phyloP scores from a whole-genome alignment of 805 yeast genomes.

The Scheffersomyces amazonensis region DNA sequence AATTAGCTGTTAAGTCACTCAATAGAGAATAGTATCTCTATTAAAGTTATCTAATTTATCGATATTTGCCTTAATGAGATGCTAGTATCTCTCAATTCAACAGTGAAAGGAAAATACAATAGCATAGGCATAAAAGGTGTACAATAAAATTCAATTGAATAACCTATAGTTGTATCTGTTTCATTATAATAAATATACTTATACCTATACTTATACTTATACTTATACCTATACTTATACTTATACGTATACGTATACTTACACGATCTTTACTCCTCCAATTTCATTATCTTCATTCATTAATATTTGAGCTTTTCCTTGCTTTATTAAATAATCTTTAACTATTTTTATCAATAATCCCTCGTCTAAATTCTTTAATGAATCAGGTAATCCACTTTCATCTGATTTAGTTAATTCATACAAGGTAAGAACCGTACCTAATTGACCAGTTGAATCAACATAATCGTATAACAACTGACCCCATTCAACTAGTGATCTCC shows the following conservation, averaged over 20 bases:
- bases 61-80: background rate
- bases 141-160: too few relatives aligned
- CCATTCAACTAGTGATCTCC: constrained; percentile 56
- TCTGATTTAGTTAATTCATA: constrained; percentile 72
- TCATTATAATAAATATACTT: too few relatives aligned
- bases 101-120: too few relatives aligned
- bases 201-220: too few relatives aligned
- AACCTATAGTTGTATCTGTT: too few relatives aligned
- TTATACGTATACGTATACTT: too few relatives aligned
- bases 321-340: constrained; percentile 52
- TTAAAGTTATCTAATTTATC: background rate
- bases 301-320: constrained; percentile 71
- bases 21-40: background rate
- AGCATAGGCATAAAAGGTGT: constrained; percentile 12
- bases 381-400: constrained; percentile 54
- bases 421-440: constrained; percentile 71
- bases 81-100: too few relatives aligned
- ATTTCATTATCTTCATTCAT: constrained; percentile 55
- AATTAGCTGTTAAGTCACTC: background rate
- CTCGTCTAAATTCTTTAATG: constrained; percentile 62
- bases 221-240: too few relatives aligned
- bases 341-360: constrained; percentile 52
- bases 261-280: constrained; percentile 76
- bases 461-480: constrained; percentile 28
- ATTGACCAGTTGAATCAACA: constrained; percentile 72